Conservation (phyloP, 257 asterid species). For the Solanum boliviense region DNA sequence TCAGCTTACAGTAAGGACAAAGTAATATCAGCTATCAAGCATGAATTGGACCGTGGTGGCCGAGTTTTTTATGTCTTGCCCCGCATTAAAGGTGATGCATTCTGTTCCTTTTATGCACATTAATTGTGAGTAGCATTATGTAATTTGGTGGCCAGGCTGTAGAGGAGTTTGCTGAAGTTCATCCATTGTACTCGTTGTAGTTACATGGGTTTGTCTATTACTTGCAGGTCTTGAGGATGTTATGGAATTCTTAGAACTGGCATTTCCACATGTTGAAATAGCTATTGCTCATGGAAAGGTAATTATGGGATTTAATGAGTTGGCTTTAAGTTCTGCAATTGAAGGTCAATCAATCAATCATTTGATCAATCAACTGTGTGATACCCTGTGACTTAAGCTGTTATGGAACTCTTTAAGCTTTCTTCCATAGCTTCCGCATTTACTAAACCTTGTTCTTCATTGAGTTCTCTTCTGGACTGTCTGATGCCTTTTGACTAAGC, state of each 20-base stretch:
- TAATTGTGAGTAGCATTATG: background rate
- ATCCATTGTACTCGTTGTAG: background rate
- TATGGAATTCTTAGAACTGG: conserved; percentile 60
- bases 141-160: background rate
- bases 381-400: background rate
- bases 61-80: conserved; percentile 94
- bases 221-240: conserved; percentile 86
- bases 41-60: conserved; percentile 90
- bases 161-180: conserved; percentile 3
- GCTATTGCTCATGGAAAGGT: conserved; percentile 99
- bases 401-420: background rate
- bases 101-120: background rate
- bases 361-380: background rate
- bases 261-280: conserved; percentile 67
- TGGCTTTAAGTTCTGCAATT: conserved; percentile 3
- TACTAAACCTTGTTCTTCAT: background rate
- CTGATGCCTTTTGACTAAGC: background rate
- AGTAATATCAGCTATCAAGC: conserved; percentile 67
- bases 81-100: conserved; percentile 71
- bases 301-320: conserved; percentile 1
- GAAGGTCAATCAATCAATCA: background rate
- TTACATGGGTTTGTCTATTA: conserved; percentile 8
- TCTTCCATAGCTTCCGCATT: background rate
- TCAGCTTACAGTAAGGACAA: conserved; percentile 60
- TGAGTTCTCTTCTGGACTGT: background rate